Conservation (phyloP, 768 basidiomycete genomes). For the Mycena pura region DNA sequence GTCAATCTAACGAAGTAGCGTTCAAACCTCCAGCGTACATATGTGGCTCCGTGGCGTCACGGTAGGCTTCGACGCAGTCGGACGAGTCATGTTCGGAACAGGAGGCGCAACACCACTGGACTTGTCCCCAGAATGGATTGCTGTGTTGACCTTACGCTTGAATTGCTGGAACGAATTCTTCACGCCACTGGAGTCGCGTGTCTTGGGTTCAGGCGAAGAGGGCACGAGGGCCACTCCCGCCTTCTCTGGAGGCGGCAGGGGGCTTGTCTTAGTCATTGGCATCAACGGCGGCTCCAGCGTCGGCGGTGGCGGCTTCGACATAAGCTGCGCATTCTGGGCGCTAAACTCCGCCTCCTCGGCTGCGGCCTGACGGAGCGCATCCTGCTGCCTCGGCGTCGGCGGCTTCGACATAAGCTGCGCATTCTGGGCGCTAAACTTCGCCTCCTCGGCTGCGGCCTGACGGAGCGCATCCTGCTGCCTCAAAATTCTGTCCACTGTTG, state of each 20-base stretch:
- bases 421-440: conserved; percentile 44
- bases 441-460: conserved; percentile 56
- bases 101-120: conserved; percentile 11
- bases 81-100: conserved; percentile 20
- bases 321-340: conserved; percentile 39
- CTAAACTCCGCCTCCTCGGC: conserved; percentile 54
- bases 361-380: conserved; percentile 61
- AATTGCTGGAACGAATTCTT: conserved; percentile 36
- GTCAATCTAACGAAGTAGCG: background rate
- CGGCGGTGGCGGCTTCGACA: conserved; percentile 32
- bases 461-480: conserved; percentile 79
- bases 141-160: conserved; percentile 36
- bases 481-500: conserved; percentile 86
- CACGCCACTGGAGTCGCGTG: conserved; percentile 14
- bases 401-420: conserved; percentile 37
- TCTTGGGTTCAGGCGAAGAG: conserved; percentile 10
- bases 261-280: conserved; percentile 10
- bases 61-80: conserved; percentile 22
- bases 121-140: conserved; percentile 19
- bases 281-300: conserved; percentile 9
- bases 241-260: conserved; percentile 9
- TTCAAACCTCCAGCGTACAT: conserved; percentile 37
- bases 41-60: conserved; percentile 52
- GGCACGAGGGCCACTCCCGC: background rate
- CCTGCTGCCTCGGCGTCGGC: conserved; percentile 60